Base-by-base conservation (phyloP, 106 monocot species). In the Agapanthus africanus region DNA sequence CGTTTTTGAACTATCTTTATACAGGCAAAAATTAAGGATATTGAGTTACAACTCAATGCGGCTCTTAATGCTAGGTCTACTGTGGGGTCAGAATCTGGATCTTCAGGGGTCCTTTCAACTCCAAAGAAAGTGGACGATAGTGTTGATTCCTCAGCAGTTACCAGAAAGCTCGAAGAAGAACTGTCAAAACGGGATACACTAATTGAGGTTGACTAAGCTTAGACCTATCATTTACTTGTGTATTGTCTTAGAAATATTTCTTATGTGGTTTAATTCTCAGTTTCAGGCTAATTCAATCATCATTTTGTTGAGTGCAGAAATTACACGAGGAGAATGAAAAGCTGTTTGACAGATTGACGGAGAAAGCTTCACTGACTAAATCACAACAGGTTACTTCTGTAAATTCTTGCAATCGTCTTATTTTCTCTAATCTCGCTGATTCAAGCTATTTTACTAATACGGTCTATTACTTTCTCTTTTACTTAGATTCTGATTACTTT, bases 291-390 rank as follows among this genome's bases (percentile, higher is more conserved):
- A 21, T 69, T 42, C 16, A 1, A 9, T 66, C n/a, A 40, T 39
- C 1, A n/a, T 9, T 56, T 59, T 71, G 40, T 9, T 4, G 28
- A n/a, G 19, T 84, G 77, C 79, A 99, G 97, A 90, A 78, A 73
- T 85, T 99, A 70, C 92, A 99, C 70, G 75, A 93, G 80, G 97
- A 99, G 77, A 99, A 99, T 87, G 92, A 99, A 79, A 99, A 93
- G 37, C 73, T 99, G 63, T 99, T 99, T 82, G 87, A 93, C 41
- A 87, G 82, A 46, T 79, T 99, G 41, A 90, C 89, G 32, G 97
- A 99, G 76, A 99, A 93, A 54, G 69, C 90, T 77, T 76, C 85
- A 44, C 65, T 81, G 14, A 75, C 72, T 50, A 79, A 75, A 68
- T 77, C 86, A 47, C 69, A 82, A 19, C 73, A 90, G 93, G 97